phyloP scores from a whole-genome alignment of 2,329 filamentous ascomycete genomes.

The Colletotrichum eleusines region DNA sequence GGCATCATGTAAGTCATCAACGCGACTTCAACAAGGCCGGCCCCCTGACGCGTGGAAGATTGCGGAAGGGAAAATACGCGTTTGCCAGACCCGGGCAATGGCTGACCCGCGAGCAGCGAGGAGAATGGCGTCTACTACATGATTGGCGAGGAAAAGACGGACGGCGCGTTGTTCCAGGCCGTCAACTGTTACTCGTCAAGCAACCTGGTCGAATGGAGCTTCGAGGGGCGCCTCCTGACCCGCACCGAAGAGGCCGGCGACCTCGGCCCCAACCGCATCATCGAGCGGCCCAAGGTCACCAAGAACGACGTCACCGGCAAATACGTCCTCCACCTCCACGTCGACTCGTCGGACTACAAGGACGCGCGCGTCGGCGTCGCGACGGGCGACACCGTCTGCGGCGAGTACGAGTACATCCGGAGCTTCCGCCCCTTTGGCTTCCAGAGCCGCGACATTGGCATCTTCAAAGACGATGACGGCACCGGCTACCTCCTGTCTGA shows the following conservation, averaged over 20 bases:
- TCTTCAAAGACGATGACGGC: constrained; percentile 73
- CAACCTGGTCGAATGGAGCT: constrained; percentile 74
- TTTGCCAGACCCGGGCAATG: neutral
- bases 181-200: constrained; percentile 76
- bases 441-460: constrained; percentile 67
- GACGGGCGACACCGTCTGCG: constrained; percentile 69
- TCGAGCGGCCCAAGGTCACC: constrained; percentile 77
- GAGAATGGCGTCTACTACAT: constrained; percentile 72
- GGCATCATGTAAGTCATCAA: constrained; percentile 61
- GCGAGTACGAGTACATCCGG: constrained; percentile 60
- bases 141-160: constrained; percentile 77
- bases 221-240: constrained; percentile 69
- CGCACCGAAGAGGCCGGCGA: constrained; percentile 63
- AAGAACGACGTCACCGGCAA: constrained; percentile 73
- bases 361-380: constrained; percentile 76
- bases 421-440: constrained; percentile 53
- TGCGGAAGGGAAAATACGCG: too few species aligned
- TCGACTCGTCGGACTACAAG: constrained; percentile 70
- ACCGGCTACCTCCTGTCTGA: constrained; percentile 72
- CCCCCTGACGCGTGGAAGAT: too few species aligned
- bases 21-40: neutral
- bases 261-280: constrained; percentile 70
- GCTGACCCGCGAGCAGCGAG: constrained; percentile 46
- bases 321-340: constrained; percentile 79
- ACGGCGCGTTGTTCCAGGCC: constrained; percentile 71